phyloP scores from a whole-genome alignment of 352 stramenopile genomes.

The Globisporangium echinulatum region DNA sequence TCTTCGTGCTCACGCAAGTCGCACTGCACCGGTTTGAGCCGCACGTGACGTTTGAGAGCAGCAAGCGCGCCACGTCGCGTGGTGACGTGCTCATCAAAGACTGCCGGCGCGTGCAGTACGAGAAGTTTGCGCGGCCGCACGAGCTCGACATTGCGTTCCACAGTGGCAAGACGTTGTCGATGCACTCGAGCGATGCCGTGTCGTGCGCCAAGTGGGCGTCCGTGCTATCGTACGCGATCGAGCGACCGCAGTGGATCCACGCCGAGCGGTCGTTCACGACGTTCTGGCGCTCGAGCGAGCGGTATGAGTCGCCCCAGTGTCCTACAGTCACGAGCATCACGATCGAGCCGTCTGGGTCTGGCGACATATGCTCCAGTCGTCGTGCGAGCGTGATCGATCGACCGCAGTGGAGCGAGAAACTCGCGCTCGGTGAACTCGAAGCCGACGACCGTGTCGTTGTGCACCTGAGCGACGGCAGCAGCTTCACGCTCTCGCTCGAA shows the following conservation, averaged over 20 bases:
- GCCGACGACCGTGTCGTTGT: constrained; percentile 15
- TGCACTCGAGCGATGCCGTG: constrained; percentile 25
- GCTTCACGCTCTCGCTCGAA: constrained; percentile 28
- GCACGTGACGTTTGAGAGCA: constrained; percentile 16
- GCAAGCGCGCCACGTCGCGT: constrained; percentile 15
- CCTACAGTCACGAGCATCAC: constrained; percentile 19
- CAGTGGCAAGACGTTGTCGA: constrained; percentile 21
- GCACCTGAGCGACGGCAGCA: constrained; percentile 19
- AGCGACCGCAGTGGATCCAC: constrained; percentile 36
- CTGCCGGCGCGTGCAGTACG: constrained; percentile 26
- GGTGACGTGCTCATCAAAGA: constrained; percentile 24
- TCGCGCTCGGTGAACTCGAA: constrained; percentile 19
- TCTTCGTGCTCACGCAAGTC: constrained; percentile 39
- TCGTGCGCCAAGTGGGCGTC: constrained; percentile 33
- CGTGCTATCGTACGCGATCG: constrained; percentile 28
- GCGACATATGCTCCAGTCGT: no score
- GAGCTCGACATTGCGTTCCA: constrained; percentile 30
- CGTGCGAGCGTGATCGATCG: neutral
- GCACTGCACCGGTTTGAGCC: constrained; percentile 31
- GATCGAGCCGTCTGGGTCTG: constrained; percentile 2
- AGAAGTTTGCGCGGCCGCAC: constrained; percentile 30
- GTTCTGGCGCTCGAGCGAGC: constrained; percentile 28
- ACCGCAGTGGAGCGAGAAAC: constrained; percentile 27
- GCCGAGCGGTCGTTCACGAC: constrained; percentile 21
- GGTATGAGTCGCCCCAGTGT: constrained; percentile 27